Base-by-base conservation (phyloP, 2,329 filamentous ascomycete species). In the Fusarium secorum region DNA sequence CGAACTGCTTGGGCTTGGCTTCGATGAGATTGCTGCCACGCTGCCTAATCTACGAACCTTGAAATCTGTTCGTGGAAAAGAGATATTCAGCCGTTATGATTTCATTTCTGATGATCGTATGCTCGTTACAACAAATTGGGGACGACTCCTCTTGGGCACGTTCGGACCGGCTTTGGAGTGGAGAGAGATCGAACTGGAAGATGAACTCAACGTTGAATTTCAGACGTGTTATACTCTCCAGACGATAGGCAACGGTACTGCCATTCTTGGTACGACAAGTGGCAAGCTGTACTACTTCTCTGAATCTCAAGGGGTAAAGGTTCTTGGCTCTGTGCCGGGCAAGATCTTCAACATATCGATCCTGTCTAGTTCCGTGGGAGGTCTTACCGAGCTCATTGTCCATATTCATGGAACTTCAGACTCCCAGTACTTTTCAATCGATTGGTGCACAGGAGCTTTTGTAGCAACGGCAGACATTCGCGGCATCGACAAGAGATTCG, bases 11-110 rank as follows among this genome's bases (percentile, higher is more conserved):
- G 77, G 71, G 15, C 58, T 82, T 20, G 78, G 80, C n/a, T 71
- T 82, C 13, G 71, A 76, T 7, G 79, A 83, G 22, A 73, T 83
- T 20, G 57, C 80, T 9, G 51, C 58, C 15, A 72, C 61, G 17
- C 48, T 75, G 6, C 26, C 75, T 2, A 48, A 55, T 3, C 51
- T 70, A 2, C 61, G 63, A 17, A 45, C 42, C 9, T 59, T 61
- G 3, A 48, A 67, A 28, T 39, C 70, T 30, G 52, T 78, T 60
- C 55, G 80, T 71, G 77, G 87, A 62, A 48, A 79, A 71, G 77
- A 87, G 76, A 75, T 81, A 14, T 87, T 92, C 64, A 87, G 88
- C 60, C 85, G 87, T 45, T 94, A 92, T 74, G 86, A 87, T 28
- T 92, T 93, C 62, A 76, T 92, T 6, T 84, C 84, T 1, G 79